Percentiles rank a stretch among this genome's conserved stretches.
These are phyloP conservation scores for Spizellomyces sp. DNA, from an alignment of 192 early-diverging fungal genomes.

Conservation along the genomic window DNA sequence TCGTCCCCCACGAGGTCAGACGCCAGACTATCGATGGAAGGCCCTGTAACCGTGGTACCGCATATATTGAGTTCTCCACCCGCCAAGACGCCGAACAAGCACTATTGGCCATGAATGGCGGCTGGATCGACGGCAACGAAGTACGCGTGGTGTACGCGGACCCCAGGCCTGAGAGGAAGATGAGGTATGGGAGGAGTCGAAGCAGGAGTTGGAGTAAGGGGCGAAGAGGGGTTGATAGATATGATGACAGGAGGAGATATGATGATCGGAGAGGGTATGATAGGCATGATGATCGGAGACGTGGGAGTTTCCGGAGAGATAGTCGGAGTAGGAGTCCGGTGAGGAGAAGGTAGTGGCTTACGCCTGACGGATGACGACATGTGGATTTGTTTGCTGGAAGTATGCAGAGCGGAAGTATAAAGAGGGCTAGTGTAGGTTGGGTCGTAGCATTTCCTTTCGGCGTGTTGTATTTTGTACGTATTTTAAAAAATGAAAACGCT, in stretches of 20 bases:
- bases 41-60: slow-evolving; percentile 9
- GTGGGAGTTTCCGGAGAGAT: background rate
- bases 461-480: too few species aligned
- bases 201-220: background rate
- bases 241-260: background rate
- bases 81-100: slow-evolving; percentile 30
- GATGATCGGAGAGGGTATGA: background rate
- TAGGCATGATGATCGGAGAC: background rate
- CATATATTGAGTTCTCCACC: slow-evolving; percentile 32
- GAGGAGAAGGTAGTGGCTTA: background rate
- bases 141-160: slow-evolving; percentile 12
- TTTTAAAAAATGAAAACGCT: too few species aligned
- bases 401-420: too few species aligned
- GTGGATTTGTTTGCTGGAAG: too few species aligned
- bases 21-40: background rate
- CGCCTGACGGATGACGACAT: too few species aligned
- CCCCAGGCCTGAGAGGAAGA: background rate
- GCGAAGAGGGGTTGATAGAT: background rate
- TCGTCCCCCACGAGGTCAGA: slow-evolving; percentile 7
- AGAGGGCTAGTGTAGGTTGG: too few species aligned
- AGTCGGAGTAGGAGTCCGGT: slow-evolving; percentile 7
- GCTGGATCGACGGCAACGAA: slow-evolving; percentile 34
- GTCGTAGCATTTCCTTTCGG: too few species aligned
- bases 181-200: background rate
- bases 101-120: slow-evolving; percentile 25